Evolutionary conservation across 2,329 filamentous ascomycete genomes (phyloP).

Genomic region (Calonectria fujianensis): DNA sequence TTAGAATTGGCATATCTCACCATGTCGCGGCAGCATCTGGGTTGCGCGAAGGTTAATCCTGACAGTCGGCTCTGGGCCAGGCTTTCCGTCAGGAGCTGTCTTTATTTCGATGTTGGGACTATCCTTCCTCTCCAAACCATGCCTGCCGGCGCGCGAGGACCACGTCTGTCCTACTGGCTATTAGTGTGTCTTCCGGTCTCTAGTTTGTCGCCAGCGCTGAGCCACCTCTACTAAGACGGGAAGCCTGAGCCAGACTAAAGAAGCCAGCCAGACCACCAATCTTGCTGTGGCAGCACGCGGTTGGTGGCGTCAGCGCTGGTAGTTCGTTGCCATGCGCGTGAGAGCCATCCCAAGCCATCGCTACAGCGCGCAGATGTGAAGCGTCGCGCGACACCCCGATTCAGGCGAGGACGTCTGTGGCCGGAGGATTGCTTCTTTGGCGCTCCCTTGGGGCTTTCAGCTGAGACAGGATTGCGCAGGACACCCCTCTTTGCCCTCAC

Average conservation of each 20-base stretch:
- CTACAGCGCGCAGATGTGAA: slow-evolving; percentile 2
- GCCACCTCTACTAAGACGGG: slow-evolving; percentile 14
- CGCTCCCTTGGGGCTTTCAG: not conserved
- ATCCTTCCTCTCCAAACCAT: slow-evolving; percentile 7
- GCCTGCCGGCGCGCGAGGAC: slow-evolving; percentile 10
- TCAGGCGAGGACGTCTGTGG: not conserved
- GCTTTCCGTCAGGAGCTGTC: not conserved
- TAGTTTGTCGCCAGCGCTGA: slow-evolving; percentile 14
- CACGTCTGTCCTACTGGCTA: not conserved
- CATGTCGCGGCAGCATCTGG: not conserved
- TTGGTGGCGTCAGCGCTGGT: not conserved
- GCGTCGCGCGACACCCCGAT: not conserved
- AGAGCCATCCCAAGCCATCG: slow-evolving; percentile 16
- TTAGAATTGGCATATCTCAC: slow-evolving; percentile 27
- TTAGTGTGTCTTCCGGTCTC: slow-evolving; percentile 11
- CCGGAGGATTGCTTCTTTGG: slow-evolving; percentile 25
- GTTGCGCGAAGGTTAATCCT: not conserved
- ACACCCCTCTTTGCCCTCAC: slow-evolving; percentile 5
- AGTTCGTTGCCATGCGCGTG: slow-evolving; percentile 12
- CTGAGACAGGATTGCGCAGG: slow-evolving; percentile 16
- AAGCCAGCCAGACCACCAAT: slow-evolving; percentile 1
- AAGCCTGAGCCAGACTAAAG: slow-evolving; percentile 11
- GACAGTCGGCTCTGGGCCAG: not conserved
- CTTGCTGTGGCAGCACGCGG: not conserved
- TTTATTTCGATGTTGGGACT: not conserved